Percentiles rank a stretch among this genome's conserved stretches.
phyloP scores from a whole-genome alignment of 371 early-diverging fungal genomes.

The Phascolomyces articulosus region DNA sequence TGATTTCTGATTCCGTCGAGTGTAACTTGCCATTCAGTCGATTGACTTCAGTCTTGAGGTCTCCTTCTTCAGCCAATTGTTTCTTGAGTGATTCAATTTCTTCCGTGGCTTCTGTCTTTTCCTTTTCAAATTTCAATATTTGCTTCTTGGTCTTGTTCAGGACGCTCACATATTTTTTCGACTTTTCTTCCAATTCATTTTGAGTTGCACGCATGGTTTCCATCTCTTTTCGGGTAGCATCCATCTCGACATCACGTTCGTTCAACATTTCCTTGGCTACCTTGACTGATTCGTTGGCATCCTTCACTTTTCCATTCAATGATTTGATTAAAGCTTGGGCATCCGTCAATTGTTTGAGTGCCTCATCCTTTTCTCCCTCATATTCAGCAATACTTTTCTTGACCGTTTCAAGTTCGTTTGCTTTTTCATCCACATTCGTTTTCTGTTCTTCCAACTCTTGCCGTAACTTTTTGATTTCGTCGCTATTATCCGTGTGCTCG shows the following conservation, averaged over 20 bases:
- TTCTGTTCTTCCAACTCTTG: slow-evolving; percentile 6
- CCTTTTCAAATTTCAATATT: slow-evolving; percentile 60
- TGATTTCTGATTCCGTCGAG: slow-evolving; percentile 39
- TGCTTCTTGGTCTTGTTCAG: slow-evolving; percentile 63
- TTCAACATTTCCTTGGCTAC: slow-evolving; percentile 56
- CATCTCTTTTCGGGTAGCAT: slow-evolving; percentile 51
- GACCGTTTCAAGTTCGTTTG: slow-evolving; percentile 5
- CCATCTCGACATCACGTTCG: slow-evolving; percentile 61
- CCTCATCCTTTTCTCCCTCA: slow-evolving; percentile 29
- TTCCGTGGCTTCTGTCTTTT: slow-evolving; percentile 54
- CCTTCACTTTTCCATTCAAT: slow-evolving; percentile 40
- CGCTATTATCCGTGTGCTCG: slow-evolving; percentile 8
- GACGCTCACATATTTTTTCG: slow-evolving; percentile 50
- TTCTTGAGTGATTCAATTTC: slow-evolving; percentile 38
- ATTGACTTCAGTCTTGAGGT: slow-evolving; percentile 30
- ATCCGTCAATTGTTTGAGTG: slow-evolving; percentile 38
- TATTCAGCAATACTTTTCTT: slow-evolving; percentile 24
- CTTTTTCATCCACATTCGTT: neutral
- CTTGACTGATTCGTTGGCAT: slow-evolving; percentile 55
- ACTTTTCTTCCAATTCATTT: slow-evolving; percentile 55
- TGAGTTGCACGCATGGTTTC: slow-evolving; percentile 42
- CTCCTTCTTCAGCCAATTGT: slow-evolving; percentile 8
- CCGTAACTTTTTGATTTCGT: slow-evolving; percentile 18
- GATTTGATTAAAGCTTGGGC: slow-evolving; percentile 38
- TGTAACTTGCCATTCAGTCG: slow-evolving; percentile 32